phyloP scores from a whole-genome alignment of 2,329 filamentous ascomycete genomes.

The Hymenoscyphus scutula region DNA sequence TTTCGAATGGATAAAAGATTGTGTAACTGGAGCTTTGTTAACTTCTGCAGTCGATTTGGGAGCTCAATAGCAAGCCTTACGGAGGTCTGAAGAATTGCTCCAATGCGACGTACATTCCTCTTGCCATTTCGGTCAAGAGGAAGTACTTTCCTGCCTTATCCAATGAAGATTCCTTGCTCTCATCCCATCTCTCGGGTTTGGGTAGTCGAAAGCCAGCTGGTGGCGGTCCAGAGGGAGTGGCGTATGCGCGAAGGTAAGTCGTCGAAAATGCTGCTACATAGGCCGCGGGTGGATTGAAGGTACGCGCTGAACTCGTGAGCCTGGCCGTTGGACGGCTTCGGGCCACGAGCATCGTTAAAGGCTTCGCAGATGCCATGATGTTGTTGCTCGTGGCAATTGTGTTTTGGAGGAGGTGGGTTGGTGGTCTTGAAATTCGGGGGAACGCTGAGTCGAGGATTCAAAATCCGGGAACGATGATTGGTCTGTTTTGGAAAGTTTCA shows the following conservation, averaged over 20 bases:
- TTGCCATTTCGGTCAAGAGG: conserved; percentile 89
- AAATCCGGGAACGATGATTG: conserved; percentile 28
- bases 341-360: conserved; percentile 38
- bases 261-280: conserved; percentile 34
- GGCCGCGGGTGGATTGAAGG: conserved; percentile 23
- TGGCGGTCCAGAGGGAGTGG: conserved; percentile 74
- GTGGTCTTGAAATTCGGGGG: conserved; percentile 16
- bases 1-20: conserved; percentile 98
- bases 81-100: conserved; percentile 98
- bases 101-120: conserved; percentile 95
- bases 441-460: conserved; percentile 14
- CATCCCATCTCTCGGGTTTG: conserved; percentile 73
- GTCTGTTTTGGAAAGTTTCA: conserved; percentile 22
- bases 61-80: conserved; percentile 57
- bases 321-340: conserved; percentile 34
- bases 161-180: conserved; percentile 71
- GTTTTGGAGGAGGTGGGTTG: conserved; percentile 26
- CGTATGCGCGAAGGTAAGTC: conserved; percentile 36
- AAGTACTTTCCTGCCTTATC: conserved; percentile 93
- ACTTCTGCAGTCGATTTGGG: conserved; percentile 18
- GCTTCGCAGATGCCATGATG: conserved; percentile 38
- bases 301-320: conserved; percentile 30
- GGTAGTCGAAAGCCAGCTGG: conserved; percentile 78
- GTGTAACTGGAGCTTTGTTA: conserved; percentile 68
- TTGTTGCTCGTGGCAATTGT: conserved; percentile 33